Percentiles rank a stretch among this genome's conserved stretches.
Evolutionary conservation across 2,329 filamentous ascomycete species (phyloP).

Genomic region (Paraphoma sp.): DNA sequence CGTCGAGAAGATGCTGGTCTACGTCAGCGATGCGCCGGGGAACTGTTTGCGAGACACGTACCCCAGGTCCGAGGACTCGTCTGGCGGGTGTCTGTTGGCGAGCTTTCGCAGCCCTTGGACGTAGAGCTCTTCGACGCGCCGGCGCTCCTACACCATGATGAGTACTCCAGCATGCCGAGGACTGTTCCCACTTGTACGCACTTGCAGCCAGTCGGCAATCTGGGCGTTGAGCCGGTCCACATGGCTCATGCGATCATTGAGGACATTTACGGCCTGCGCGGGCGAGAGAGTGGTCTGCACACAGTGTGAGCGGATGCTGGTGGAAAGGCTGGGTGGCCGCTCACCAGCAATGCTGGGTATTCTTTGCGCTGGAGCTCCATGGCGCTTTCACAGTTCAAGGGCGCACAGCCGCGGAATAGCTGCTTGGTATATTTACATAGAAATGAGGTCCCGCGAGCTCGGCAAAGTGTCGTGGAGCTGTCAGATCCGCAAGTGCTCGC

Average conservation of each 20-base stretch:
- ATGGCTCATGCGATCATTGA: constrained; percentile 86
- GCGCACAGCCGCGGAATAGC: constrained; percentile 36
- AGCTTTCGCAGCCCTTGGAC: constrained; percentile 82
- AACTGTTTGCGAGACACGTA: constrained; percentile 55
- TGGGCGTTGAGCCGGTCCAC: constrained; percentile 86
- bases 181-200: constrained; percentile 54
- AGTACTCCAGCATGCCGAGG: constrained; percentile 18
- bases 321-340: constrained; percentile 19
- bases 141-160: constrained; percentile 74
- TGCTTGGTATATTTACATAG: constrained; percentile 36
- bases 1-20: constrained; percentile 78
- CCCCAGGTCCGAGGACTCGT: constrained; percentile 84
- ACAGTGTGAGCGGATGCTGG: constrained; percentile 36
- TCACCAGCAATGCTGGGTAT: constrained; percentile 94
- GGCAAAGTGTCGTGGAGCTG: constrained; percentile 39
- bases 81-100: constrained; percentile 74
- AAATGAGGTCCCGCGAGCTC: constrained; percentile 30
- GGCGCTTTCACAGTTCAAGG: constrained; percentile 24
- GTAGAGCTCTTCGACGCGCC: constrained; percentile 90
- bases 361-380: constrained; percentile 80
- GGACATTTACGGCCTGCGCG: constrained; percentile 76
- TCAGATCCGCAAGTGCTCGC: constrained; percentile 27
- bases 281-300: constrained; percentile 80
- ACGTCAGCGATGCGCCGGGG: constrained; percentile 28
- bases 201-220: constrained; percentile 96